Percentiles rank a stretch among this genome's conserved stretches.
These are phyloP conservation scores for Bryopsis sp. DNA, from an alignment of 139 green algal species.

Conservation along the genomic window DNA sequence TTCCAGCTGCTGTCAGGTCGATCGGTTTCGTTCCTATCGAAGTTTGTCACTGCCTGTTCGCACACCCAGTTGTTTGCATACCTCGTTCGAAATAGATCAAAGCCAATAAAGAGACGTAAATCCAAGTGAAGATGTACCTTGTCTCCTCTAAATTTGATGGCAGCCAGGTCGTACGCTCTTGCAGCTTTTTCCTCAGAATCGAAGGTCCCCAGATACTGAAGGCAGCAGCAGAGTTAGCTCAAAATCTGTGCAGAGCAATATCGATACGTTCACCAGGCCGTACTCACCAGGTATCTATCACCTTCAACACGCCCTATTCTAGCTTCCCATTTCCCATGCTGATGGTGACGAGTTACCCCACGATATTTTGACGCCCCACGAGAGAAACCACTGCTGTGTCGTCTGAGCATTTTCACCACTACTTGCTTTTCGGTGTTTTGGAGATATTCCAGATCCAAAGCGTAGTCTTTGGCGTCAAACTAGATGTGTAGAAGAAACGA, in stretches of 20 bases:
- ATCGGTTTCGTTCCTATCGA: too few species aligned
- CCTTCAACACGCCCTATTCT: slow-evolving; percentile 62
- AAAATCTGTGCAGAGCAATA: too few species aligned
- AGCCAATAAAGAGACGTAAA: too few species aligned
- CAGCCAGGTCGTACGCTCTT: slow-evolving; percentile 52
- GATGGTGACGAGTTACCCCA: slow-evolving; percentile 69
- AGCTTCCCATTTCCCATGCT: slow-evolving; percentile 69
- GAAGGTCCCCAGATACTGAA: slow-evolving; percentile 66
- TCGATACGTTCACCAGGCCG: too few species aligned
- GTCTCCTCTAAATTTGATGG: slow-evolving; percentile 44
- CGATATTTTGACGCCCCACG: slow-evolving; percentile 54
- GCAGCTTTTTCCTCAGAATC: slow-evolving; percentile 48
- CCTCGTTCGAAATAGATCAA: too few species aligned
- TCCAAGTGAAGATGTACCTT: slow-evolving; percentile 28
- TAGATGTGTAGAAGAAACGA: too few species aligned
- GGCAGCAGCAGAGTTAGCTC: too few species aligned
- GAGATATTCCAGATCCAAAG: too few species aligned
- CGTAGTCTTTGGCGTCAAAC: too few species aligned
- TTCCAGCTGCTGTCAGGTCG: too few species aligned
- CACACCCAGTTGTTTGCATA: too few species aligned
- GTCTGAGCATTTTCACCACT: slow-evolving; percentile 48
- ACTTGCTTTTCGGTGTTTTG: slow-evolving; percentile 52
- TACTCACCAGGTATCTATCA: slow-evolving; percentile 48
- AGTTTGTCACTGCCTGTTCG: too few species aligned
- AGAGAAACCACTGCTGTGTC: slow-evolving; percentile 42